phyloP scores from a whole-genome alignment of 257 asterid species.

The Striga asiatica region DNA sequence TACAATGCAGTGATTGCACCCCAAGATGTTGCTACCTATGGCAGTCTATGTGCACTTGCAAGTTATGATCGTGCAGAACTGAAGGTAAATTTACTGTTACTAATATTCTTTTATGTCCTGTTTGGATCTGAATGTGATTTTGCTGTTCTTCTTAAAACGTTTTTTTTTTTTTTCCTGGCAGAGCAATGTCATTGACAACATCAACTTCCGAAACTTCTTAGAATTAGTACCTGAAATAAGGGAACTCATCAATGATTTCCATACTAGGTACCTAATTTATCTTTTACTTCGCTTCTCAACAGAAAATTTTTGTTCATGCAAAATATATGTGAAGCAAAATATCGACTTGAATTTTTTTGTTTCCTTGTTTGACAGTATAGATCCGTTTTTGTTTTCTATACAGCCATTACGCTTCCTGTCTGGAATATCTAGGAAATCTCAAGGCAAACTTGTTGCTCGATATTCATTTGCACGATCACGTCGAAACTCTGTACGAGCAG shows the following conservation, averaged over 20 bases:
- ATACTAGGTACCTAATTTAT: not conserved
- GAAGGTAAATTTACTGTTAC: not conserved
- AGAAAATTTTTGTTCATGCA: too few relatives aligned
- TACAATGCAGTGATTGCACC: constrained; percentile 82
- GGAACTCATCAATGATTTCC: too few relatives aligned
- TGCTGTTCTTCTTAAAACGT: constrained; percentile 2
- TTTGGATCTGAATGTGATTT: not conserved
- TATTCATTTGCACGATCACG: constrained; percentile 90
- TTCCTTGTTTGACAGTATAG: too few relatives aligned
- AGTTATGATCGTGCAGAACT: too few relatives aligned
- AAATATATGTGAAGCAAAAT: too few relatives aligned
- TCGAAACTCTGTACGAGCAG: constrained; percentile 74
- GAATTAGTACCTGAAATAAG: too few relatives aligned
- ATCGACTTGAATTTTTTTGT: not conserved
- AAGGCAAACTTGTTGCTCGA: constrained; percentile 79
- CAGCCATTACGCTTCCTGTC: too few relatives aligned
- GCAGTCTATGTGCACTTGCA: too few relatives aligned
- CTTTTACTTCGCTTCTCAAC: not conserved
- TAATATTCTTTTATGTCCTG: not conserved
- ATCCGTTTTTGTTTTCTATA: too few relatives aligned
- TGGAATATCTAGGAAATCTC: constrained; percentile 79
- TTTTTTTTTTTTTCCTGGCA: constrained; percentile 24
- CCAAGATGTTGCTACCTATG: constrained; percentile 81
- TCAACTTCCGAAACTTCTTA: too few relatives aligned
- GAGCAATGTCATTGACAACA: constrained; percentile 62